Evolutionary conservation across 192 early-diverging fungal genomes (phyloP).

Genomic region (Rhizophagus sp.): DNA sequence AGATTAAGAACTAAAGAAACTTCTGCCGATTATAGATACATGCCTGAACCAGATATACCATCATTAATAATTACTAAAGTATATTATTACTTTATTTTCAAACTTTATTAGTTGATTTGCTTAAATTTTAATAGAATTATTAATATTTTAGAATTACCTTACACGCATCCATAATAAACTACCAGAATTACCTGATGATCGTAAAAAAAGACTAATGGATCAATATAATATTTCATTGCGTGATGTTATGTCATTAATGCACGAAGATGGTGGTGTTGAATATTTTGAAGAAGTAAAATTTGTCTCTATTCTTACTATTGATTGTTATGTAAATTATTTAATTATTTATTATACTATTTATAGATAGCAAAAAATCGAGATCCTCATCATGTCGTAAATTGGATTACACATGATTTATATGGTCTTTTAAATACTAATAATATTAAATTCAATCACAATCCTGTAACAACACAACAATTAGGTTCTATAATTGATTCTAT

Average conservation of each 20-base stretch:
- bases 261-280: conserved; percentile 68
- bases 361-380: conserved; percentile 37
- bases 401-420: conserved; percentile 63
- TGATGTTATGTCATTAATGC: conserved; percentile 66
- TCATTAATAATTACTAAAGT: conserved; percentile 48
- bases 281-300: conserved; percentile 73
- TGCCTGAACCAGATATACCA: conserved; percentile 82
- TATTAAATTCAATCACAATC: conserved; percentile 46
- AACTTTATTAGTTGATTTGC: background rate
- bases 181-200: conserved; percentile 75
- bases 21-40: conserved; percentile 85
- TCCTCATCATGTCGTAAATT: conserved; percentile 48
- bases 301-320: conserved; percentile 8
- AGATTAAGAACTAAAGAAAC: conserved; percentile 78
- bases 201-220: conserved; percentile 53
- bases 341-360: conserved; percentile 23
- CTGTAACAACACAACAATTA: conserved; percentile 58
- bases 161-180: conserved; percentile 43
- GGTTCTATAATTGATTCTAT: conserved; percentile 66
- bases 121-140: background rate
- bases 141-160: conserved; percentile 46
- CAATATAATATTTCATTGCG: conserved; percentile 62
- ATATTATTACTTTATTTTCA: background rate
- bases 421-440: conserved; percentile 51
- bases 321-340: background rate